Evolutionary conservation across 257 asterid species (phyloP).

Genomic region (Eucommia ulmoides): DNA sequence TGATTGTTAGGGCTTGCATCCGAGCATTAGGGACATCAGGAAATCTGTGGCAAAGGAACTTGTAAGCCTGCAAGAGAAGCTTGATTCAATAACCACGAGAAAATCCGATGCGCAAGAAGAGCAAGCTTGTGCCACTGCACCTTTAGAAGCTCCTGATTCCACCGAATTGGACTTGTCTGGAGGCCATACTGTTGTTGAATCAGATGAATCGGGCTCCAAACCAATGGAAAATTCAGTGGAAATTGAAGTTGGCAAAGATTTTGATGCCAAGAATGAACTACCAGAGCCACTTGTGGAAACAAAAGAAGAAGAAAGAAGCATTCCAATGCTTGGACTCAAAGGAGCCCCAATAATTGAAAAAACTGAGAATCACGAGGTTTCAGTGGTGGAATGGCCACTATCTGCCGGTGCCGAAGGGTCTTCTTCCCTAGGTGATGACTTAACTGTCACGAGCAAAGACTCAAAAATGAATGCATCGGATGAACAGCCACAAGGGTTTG

Average conservation of each 20-base stretch:
- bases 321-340: background rate
- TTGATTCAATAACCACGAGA: constrained; percentile 32
- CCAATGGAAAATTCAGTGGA: background rate
- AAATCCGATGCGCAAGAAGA: no score
- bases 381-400: background rate
- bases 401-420: background rate
- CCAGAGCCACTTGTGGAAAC: background rate
- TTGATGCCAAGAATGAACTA: no score
- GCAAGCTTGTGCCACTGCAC: no score
- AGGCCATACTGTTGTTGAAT: no score
- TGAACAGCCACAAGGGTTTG: background rate
- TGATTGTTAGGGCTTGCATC: constrained; percentile 44
- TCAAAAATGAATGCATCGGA: background rate
- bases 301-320: background rate
- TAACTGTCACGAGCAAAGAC: background rate
- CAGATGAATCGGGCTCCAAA: background rate
- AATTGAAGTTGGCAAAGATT: background rate
- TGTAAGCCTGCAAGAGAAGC: constrained; percentile 55
- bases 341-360: background rate
- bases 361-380: background rate
- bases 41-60: constrained; percentile 57
- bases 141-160: no score
- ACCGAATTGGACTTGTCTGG: no score
- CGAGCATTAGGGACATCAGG: constrained; percentile 43
- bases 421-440: background rate